These are phyloP conservation scores for Russula earlei DNA, from an alignment of 768 basidiomycete species.

Conservation along the genomic window DNA sequence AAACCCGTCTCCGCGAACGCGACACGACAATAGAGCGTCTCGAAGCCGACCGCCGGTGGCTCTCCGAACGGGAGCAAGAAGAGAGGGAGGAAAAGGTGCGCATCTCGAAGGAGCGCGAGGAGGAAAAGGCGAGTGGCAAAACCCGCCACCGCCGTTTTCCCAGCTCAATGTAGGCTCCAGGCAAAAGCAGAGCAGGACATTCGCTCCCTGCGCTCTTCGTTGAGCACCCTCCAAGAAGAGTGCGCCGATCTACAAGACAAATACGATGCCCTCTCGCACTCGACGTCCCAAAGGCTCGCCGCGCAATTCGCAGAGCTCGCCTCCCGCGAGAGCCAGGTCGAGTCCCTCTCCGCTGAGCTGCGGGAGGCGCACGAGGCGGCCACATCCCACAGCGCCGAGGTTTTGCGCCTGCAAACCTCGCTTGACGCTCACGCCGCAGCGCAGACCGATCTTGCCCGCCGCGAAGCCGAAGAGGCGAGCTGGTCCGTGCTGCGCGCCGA, in stretches of 20 bases:
- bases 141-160: neutral
- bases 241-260: slow-evolving; percentile 53
- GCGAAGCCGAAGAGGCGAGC: slow-evolving; percentile 39
- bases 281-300: slow-evolving; percentile 39
- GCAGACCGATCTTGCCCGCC: slow-evolving; percentile 26
- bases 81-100: slow-evolving; percentile 60
- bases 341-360: slow-evolving; percentile 41
- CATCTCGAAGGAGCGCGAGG: slow-evolving; percentile 39
- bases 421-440: slow-evolving; percentile 36
- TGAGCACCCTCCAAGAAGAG: slow-evolving; percentile 45
- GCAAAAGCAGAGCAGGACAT: slow-evolving; percentile 42
- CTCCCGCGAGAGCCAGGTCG: slow-evolving; percentile 37
- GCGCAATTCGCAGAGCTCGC: slow-evolving; percentile 44
- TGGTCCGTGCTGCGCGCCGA: slow-evolving; percentile 61
- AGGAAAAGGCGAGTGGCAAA: slow-evolving; percentile 46
- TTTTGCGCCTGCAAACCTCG: slow-evolving; percentile 39
- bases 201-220: slow-evolving; percentile 39
- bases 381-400: slow-evolving; percentile 32
- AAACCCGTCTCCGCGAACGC: slow-evolving; percentile 58
- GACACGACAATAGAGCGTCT: slow-evolving; percentile 53
- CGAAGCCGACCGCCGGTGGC: slow-evolving; percentile 59
- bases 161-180: slow-evolving; percentile 26
- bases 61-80: slow-evolving; percentile 57
- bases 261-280: slow-evolving; percentile 39
- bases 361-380: slow-evolving; percentile 33